Percentiles rank a stretch among this genome's conserved stretches.
phyloP scores from a whole-genome alignment of 2,329 filamentous ascomycete species.

The Cladorrhinum sp. region DNA sequence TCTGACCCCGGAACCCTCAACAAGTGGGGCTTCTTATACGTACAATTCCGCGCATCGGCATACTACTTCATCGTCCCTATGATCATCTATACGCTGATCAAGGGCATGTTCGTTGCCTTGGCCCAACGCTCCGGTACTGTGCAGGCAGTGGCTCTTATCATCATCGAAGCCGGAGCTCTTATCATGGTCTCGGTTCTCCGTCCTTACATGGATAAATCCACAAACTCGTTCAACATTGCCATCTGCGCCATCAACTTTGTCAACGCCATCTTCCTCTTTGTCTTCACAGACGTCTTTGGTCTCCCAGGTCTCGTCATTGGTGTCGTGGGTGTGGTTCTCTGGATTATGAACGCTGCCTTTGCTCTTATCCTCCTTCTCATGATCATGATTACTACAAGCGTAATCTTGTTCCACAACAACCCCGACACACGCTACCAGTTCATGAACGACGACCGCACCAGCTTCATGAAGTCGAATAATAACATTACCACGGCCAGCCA shows the following conservation, averaged over 20 bases:
- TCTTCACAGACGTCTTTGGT: conserved; percentile 79
- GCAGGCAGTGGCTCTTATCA: conserved; percentile 72
- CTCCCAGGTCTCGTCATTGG: conserved; percentile 75
- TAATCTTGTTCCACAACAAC: conserved; percentile 79
- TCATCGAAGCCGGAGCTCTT: conserved; percentile 71
- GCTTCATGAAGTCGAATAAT: conserved; percentile 86
- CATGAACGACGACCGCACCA: conserved; percentile 84
- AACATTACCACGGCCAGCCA: conserved; percentile 69
- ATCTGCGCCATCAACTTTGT: conserved; percentile 80
- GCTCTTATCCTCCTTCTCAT: conserved; percentile 73
- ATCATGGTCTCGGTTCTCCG: conserved; percentile 70
- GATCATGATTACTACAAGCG: conserved; percentile 62
- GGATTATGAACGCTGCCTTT: conserved; percentile 76
- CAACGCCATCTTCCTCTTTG: conserved; percentile 74
- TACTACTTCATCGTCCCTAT: conserved; percentile 84
- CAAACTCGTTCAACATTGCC: conserved; percentile 84
- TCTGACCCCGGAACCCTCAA: conserved; percentile 81
- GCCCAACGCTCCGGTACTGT: conserved; percentile 63
- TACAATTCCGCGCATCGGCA: conserved; percentile 82
- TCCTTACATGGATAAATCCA: conserved; percentile 96
- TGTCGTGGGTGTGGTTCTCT: conserved; percentile 80
- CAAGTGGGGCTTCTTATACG: conserved; percentile 90
- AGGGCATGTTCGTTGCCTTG: conserved; percentile 79
- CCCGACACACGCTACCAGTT: conserved; percentile 84
- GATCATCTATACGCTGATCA: conserved; percentile 69